Base-by-base conservation (phyloP, 1,284 basidiomycete genomes). In the Bondarzewia mesenterica region DNA sequence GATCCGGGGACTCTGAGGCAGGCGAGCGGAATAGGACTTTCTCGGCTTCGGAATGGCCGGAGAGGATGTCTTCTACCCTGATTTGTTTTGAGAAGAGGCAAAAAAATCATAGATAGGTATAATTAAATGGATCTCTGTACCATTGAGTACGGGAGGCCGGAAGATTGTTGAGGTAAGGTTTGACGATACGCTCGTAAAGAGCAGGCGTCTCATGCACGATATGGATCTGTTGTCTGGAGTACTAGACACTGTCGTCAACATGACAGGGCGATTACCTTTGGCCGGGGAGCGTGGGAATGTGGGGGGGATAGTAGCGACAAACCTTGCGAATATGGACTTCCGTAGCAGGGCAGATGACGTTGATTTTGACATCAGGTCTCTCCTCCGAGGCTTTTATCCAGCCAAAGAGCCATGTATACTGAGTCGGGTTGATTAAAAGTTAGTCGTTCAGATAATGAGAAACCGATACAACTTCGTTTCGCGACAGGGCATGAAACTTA, bases 31-130 rank as follows among this genome's bases (percentile, higher is more conserved):
- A 85, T 16, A 94, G 63, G 37, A 95, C 71, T 49, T 87, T 85
- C 7, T 89, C 80, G 16, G 78, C 75, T 64, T 99, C 94, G 16
- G 89, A 86, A 25, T 70, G 69, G 18, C 93, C 91, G 0, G 77
- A 75, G 5, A 98, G 72, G 48, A 99, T 90, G 55, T 94, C 88
- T 55, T 85, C 78, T 0, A 97, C 86, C 93, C 92, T 93, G 53
- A n/a, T 40, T 40, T 40, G n/a, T 10, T 18, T 40, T 22, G 21
- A 18, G 10, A 18, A 40, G 12, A 14, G n/a, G n/a, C n/a, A n/a
- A n/a, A 15, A 37, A 44, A 26, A 18, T 16, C 16, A 41, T 10
- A 22, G 6, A 29, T 32, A 18, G 32, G 8, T 60, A 10, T 5
- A 15, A 41, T n/a, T n/a, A n/a, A n/a, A n/a, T n/a, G n/a, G 20